A percentile compares a stretch with the other conserved stretches of the same genome.
Evolutionary conservation across 2,329 filamentous ascomycete species (phyloP).

Genomic region (Allantophomopsis cytisporea): DNA sequence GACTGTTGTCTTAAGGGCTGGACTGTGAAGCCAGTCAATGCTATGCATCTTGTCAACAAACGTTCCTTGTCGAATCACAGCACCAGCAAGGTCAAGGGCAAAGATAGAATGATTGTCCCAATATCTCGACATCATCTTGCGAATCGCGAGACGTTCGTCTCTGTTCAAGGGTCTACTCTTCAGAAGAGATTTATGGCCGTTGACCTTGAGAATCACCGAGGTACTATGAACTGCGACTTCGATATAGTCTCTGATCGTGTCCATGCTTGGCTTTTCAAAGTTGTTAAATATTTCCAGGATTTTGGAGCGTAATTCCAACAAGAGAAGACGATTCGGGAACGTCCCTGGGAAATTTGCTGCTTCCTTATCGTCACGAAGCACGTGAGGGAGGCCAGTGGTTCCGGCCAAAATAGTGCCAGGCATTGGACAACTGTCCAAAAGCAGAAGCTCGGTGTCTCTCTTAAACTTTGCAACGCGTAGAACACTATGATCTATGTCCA

Average conservation of each 20-base stretch:
- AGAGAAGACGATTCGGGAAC: constrained; percentile 47
- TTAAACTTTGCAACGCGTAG: constrained; percentile 50
- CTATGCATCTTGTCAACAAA: constrained; percentile 63
- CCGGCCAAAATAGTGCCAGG: constrained; percentile 52
- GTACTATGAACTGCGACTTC: constrained; percentile 27
- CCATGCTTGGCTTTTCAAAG: constrained; percentile 27
- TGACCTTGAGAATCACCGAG: constrained; percentile 24
- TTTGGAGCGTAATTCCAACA: constrained; percentile 25
- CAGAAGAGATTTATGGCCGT: constrained; percentile 12
- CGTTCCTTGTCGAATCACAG: constrained; percentile 49
- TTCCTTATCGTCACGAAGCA: constrained; percentile 12
- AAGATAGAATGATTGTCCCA: constrained; percentile 56
- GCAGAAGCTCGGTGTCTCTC: constrained; percentile 35
- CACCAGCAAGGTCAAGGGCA: constrained; percentile 49
- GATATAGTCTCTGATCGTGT: constrained; percentile 34
- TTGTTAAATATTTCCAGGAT: constrained; percentile 25
- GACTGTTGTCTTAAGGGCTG: constrained; percentile 50
- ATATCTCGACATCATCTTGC: constrained; percentile 59
- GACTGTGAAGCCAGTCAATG: constrained; percentile 69
- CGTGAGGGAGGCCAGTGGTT: constrained; percentile 32
- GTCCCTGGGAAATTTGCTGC: constrained; percentile 18
- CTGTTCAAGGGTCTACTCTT: constrained; percentile 9
- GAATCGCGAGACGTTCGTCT: constrained; percentile 29
- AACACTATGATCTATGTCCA: constrained; percentile 37
- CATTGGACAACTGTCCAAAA: constrained; percentile 37